Evolutionary conservation across 1,139 yeast genomes (phyloP).

Genomic region (Protomyces lactucae-debilis): DNA sequence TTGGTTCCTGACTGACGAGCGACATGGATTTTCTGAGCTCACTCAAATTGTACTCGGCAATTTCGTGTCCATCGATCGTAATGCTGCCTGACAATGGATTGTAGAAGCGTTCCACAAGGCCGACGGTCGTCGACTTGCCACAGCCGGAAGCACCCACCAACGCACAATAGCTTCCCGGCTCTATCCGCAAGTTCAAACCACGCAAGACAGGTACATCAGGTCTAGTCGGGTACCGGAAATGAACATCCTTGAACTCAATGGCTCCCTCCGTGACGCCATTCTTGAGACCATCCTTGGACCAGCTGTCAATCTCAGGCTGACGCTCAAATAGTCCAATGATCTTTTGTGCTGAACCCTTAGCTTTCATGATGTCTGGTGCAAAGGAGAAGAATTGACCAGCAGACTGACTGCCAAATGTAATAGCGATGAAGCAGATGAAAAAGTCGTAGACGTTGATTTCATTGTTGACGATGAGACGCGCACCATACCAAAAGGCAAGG

Average conservation of each 20-base stretch:
- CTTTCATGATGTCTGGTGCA: slow-evolving; percentile 55
- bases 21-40: slow-evolving; percentile 68
- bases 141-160: slow-evolving; percentile 94
- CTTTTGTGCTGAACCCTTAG: slow-evolving; percentile 52
- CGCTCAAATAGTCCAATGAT: slow-evolving; percentile 48
- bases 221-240: slow-evolving; percentile 80
- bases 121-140: slow-evolving; percentile 90
- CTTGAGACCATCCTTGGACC: slow-evolving; percentile 43
- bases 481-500: slow-evolving; percentile 37
- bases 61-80: slow-evolving; percentile 63
- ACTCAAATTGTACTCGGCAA: slow-evolving; percentile 70
- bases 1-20: slow-evolving; percentile 79
- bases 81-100: slow-evolving; percentile 66
- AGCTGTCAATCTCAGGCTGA: slow-evolving; percentile 46
- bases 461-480: slow-evolving; percentile 32
- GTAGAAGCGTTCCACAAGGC: slow-evolving; percentile 71
- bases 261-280: slow-evolving; percentile 33
- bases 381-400: slow-evolving; percentile 48
- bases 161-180: slow-evolving; percentile 81
- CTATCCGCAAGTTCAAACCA: slow-evolving; percentile 59
- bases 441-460: slow-evolving; percentile 37
- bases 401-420: slow-evolving; percentile 39
- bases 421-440: slow-evolving; percentile 50
- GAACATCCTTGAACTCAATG: slow-evolving; percentile 57
- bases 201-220: slow-evolving; percentile 67